phyloP scores from a whole-genome alignment of 805 yeast genomes.

The Osmozyma mogii region DNA sequence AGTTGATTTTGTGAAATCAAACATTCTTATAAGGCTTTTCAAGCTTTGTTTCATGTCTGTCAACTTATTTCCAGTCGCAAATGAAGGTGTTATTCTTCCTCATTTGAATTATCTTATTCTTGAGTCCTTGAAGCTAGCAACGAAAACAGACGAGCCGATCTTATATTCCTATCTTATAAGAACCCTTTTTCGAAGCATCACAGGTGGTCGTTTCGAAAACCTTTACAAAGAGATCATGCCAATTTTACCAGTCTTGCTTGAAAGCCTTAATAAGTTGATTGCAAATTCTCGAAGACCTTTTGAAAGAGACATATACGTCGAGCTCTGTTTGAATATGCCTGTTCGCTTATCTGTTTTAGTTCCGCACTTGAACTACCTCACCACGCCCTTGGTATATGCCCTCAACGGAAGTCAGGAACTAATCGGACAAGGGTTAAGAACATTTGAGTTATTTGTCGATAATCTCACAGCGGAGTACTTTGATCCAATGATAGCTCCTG shows the following conservation, averaged over 20 bases:
- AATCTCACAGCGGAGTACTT: conserved; percentile 93
- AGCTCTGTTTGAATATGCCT: conserved; percentile 90
- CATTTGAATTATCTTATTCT: conserved; percentile 79
- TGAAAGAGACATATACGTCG: conserved; percentile 91
- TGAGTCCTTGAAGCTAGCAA: conserved; percentile 68
- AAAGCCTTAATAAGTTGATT: conserved; percentile 76
- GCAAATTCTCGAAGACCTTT: conserved; percentile 78
- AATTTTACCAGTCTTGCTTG: conserved; percentile 75
- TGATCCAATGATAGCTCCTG: conserved; percentile 96
- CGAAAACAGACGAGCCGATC: conserved; percentile 84
- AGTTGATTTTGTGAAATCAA: conserved; percentile 67
- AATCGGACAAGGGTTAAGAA: conserved; percentile 89
- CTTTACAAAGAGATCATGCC: conserved; percentile 92
- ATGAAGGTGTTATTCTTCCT: conserved; percentile 82
- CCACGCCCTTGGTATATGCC: conserved; percentile 88
- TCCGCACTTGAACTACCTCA: conserved; percentile 81
- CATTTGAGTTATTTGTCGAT: conserved; percentile 92
- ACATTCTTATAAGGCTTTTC: conserved; percentile 77
- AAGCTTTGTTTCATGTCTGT: conserved; percentile 95
- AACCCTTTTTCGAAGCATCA: conserved; percentile 86
- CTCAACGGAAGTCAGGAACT: conserved; percentile 85
- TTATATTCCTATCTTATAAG: conserved; percentile 84
- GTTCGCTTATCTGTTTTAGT: conserved; percentile 89
- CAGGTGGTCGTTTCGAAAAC: conserved; percentile 94
- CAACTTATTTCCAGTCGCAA: conserved; percentile 77